Evolutionary conservation across 331 rosid species (phyloP).

Genomic region (Saraca asoca): DNA sequence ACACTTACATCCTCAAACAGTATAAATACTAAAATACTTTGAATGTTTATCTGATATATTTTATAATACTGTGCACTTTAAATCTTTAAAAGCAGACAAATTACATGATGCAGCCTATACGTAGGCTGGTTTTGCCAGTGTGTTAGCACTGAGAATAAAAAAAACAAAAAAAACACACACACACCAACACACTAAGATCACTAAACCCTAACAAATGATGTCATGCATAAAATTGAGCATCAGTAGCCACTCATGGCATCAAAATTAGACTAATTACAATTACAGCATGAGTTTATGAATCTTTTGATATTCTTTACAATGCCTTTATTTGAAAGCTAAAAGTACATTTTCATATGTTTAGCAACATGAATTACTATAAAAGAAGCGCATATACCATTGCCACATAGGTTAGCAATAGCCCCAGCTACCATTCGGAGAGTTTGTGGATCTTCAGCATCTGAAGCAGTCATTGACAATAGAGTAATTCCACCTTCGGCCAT

Average conservation of each 20-base stretch:
- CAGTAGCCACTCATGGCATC: not conserved
- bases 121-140: not conserved
- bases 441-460: constrained; percentile 98
- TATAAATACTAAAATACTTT: not conserved
- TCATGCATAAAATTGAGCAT: not conserved
- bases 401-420: constrained; percentile 94
- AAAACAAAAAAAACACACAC: not conserved
- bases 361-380: constrained; percentile 23
- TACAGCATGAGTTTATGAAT: not conserved
- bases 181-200: constrained; percentile 5
- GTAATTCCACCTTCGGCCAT: constrained; percentile 95
- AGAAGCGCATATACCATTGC: constrained; percentile 67
- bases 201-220: constrained; percentile 18
- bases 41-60: not conserved
- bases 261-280: not conserved
- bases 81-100: constrained; percentile 10
- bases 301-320: constrained; percentile 18
- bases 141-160: not conserved
- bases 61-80: not conserved
- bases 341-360: constrained; percentile 7
- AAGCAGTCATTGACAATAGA: constrained; percentile 82
- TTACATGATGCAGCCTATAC: constrained; percentile 9
- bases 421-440: constrained; percentile 99
- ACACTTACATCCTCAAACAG: too few relatives aligned
- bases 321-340: constrained; percentile 15